Percentiles rank a stretch among this genome's conserved stretches.
Conservation (phyloP, 1,284 basidiomycete species). For the Agroathelia rolfsii region DNA sequence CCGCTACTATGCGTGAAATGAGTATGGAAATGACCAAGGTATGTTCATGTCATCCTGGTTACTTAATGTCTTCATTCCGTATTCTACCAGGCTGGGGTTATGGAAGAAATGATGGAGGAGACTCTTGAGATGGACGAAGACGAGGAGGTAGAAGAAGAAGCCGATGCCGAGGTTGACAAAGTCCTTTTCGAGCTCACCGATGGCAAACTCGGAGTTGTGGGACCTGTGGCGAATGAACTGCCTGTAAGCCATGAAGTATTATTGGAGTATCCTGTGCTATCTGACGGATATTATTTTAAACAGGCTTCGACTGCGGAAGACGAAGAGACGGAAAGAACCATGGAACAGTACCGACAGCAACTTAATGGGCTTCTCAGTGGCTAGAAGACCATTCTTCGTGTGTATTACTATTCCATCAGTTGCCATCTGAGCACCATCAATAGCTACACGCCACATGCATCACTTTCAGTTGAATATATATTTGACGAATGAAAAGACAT, state of each 20-base stretch:
- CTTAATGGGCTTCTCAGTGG: constrained; percentile 77
- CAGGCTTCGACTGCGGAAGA: constrained; percentile 61
- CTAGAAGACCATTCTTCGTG: constrained; percentile 20
- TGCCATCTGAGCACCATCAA: constrained; percentile 15
- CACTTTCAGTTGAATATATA: constrained; percentile 4
- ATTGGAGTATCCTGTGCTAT: constrained; percentile 3
- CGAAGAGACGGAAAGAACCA: constrained; percentile 73
- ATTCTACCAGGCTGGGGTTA: constrained; percentile 67
- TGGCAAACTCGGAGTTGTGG: constrained; percentile 85
- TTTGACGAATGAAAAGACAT: background rate
- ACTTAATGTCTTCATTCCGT: constrained; percentile 5
- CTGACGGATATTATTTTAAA: constrained; percentile 19
- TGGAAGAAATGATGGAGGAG: constrained; percentile 91
- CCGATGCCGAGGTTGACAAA: constrained; percentile 95
- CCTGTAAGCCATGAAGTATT: constrained; percentile 50
- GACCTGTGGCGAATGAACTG: constrained; percentile 60
- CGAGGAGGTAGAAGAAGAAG: constrained; percentile 93
- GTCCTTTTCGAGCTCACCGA: constrained; percentile 93
- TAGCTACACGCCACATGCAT: constrained; percentile 11
- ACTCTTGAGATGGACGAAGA: constrained; percentile 83
- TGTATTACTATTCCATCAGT: constrained; percentile 17
- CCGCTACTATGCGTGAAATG: constrained; percentile 92
- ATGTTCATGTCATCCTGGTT: constrained; percentile 7
- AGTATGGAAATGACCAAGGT: constrained; percentile 99
- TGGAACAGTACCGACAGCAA: constrained; percentile 82